Percentiles rank a stretch among this genome's conserved stretches.
phyloP scores from a whole-genome alignment of 352 stramenopile genomes.

The Pythium aquatile region DNA sequence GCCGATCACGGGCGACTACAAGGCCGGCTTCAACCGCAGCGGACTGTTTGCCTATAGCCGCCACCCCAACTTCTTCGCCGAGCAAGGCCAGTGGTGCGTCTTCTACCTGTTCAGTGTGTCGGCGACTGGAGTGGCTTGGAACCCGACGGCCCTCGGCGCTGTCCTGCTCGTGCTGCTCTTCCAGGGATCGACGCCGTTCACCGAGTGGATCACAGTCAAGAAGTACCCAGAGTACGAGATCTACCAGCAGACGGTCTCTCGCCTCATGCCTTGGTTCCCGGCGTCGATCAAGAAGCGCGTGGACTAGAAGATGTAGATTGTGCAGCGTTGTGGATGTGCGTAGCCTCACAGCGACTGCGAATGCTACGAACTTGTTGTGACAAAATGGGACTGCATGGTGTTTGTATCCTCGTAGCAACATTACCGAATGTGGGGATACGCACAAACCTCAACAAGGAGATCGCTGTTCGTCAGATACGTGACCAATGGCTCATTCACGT shows the following conservation, averaged over 20 bases:
- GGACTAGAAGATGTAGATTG: conserved; percentile 4
- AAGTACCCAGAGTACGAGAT: conserved; percentile 90
- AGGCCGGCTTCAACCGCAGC: conserved; percentile 77
- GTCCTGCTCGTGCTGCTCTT: conserved; percentile 87
- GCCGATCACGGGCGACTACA: conserved; percentile 65
- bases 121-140: conserved; percentile 43
- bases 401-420: no score
- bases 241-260: conserved; percentile 82
- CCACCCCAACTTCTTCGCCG: conserved; percentile 93
- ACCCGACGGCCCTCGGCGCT: conserved; percentile 79
- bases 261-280: conserved; percentile 59
- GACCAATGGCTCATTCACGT: conserved; percentile 48
- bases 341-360: no score
- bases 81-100: conserved; percentile 89
- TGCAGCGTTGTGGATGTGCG: no score
- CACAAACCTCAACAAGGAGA: conserved; percentile 45
- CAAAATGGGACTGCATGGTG: no score
- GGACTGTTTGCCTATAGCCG: conserved; percentile 90
- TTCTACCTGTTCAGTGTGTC: conserved; percentile 91
- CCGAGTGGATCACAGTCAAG: conserved; percentile 82
- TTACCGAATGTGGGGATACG: background rate
- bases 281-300: conserved; percentile 14
- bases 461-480: conserved; percentile 48
- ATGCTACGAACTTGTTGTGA: no score
- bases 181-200: conserved; percentile 88